Conservation (phyloP, 1,284 basidiomycete species). For the Naganishia sp. region DNA sequence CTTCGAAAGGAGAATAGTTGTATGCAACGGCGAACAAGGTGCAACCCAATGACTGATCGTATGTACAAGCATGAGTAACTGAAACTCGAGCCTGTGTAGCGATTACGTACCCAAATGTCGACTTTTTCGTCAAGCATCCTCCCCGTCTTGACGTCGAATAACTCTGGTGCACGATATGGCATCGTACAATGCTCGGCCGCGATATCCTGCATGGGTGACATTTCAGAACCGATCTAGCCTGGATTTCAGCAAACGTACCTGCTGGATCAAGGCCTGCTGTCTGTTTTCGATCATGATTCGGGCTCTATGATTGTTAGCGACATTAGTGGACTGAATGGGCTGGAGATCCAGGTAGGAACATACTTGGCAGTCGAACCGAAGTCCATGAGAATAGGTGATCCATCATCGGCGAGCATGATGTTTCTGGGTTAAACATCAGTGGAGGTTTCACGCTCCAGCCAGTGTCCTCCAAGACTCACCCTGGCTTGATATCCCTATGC, state of each 20-base stretch:
- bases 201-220: slow-evolving; percentile 66
- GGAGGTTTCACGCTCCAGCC: neutral
- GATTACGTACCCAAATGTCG: slow-evolving; percentile 80
- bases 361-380: slow-evolving; percentile 73
- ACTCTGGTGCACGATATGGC: slow-evolving; percentile 91
- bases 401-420: slow-evolving; percentile 93
- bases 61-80: neutral
- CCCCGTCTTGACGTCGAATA: slow-evolving; percentile 93
- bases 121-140: slow-evolving; percentile 85
- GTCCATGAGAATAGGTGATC: slow-evolving; percentile 93
- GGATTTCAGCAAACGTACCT: slow-evolving; percentile 42
- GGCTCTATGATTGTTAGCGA: neutral
- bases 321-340: neutral
- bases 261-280: slow-evolving; percentile 81
- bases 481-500: slow-evolving; percentile 95
- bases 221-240: neutral
- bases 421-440: slow-evolving; percentile 61
- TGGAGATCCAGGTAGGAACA: slow-evolving; percentile 18
- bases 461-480: slow-evolving; percentile 60
- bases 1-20: slow-evolving; percentile 87
- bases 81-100: neutral
- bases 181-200: slow-evolving; percentile 94
- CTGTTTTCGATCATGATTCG: slow-evolving; percentile 18
- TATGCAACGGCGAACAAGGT: slow-evolving; percentile 89
- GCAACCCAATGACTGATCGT: slow-evolving; percentile 77